These are phyloP conservation scores for Hygrocybe punicea DNA, from an alignment of 768 basidiomycete genomes.

Conservation along the genomic window DNA sequence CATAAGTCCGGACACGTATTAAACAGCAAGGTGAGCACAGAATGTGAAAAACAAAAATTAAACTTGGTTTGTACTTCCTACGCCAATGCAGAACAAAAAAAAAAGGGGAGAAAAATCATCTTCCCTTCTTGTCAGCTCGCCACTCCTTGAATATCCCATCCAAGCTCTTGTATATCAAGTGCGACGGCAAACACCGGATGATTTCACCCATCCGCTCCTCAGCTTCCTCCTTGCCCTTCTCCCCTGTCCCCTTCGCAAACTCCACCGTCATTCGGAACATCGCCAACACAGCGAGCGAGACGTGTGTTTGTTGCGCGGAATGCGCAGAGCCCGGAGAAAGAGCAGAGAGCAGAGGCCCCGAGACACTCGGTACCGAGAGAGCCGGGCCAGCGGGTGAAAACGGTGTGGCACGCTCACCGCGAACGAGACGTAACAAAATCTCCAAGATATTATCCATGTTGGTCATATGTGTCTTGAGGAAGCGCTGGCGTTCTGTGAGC, in stretches of 20 bases:
- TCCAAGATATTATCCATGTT: constrained; percentile 88
- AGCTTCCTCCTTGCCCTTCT: constrained; percentile 65
- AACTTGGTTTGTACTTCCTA: too few species aligned
- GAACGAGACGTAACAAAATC: constrained; percentile 86
- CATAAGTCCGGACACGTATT: too few species aligned
- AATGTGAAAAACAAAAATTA: background rate
- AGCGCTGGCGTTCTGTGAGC: constrained; percentile 75
- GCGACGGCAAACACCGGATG: constrained; percentile 81
- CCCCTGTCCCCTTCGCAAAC: constrained; percentile 71
- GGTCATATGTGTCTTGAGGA: constrained; percentile 83
- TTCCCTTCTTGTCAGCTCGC: constrained; percentile 77
- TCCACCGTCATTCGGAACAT: constrained; percentile 83
- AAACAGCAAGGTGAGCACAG: too few species aligned
- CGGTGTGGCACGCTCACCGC: constrained; percentile 78
- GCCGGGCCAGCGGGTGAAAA: constrained; percentile 62
- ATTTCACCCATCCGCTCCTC: constrained; percentile 84
- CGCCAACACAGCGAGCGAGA: constrained; percentile 88
- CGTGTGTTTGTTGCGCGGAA: constrained; percentile 87
- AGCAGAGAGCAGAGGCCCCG: constrained; percentile 69
- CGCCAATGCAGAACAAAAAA: constrained; percentile 5
- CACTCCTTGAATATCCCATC: constrained; percentile 96
- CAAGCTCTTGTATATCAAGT: constrained; percentile 84
- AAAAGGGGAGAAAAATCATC: constrained; percentile 30
- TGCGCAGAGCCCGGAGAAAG: constrained; percentile 75
- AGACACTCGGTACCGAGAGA: constrained; percentile 58